These are phyloP conservation scores for Papiliotrema fonsecae DNA, from an alignment of 1,284 basidiomycete species.

Conservation along the genomic window DNA sequence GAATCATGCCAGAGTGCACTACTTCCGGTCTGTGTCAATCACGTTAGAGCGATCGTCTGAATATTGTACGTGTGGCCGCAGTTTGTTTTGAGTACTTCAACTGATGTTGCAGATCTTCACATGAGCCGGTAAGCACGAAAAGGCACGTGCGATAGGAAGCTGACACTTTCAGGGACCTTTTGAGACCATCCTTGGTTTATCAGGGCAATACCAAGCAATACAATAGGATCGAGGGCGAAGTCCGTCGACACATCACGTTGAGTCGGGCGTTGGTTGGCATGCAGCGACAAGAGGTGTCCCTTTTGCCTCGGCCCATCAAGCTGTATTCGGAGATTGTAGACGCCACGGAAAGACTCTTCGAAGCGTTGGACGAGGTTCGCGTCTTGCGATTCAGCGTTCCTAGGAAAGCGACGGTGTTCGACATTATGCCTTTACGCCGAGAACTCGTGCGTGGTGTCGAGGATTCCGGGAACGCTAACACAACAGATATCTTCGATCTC, in stretches of 20 bases:
- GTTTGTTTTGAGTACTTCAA: neutral
- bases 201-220: slow-evolving; percentile 35
- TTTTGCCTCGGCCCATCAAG: slow-evolving; percentile 49
- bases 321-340: slow-evolving; percentile 48
- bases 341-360: slow-evolving; percentile 42
- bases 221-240: slow-evolving; percentile 22
- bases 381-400: slow-evolving; percentile 46
- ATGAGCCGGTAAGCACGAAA: slow-evolving; percentile 32
- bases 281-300: slow-evolving; percentile 47
- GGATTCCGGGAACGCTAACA: neutral
- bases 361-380: slow-evolving; percentile 46
- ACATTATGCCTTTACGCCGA: slow-evolving; percentile 50
- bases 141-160: neutral
- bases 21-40: slow-evolving; percentile 40
- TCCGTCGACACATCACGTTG: slow-evolving; percentile 27
- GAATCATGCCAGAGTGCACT: slow-evolving; percentile 45
- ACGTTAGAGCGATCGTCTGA: slow-evolving; percentile 40
- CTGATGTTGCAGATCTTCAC: slow-evolving; percentile 26
- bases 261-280: slow-evolving; percentile 37
- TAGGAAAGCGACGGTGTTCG: slow-evolving; percentile 47
- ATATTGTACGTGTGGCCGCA: slow-evolving; percentile 35
- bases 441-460: slow-evolving; percentile 42
- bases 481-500: slow-evolving; percentile 44
- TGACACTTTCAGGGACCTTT: slow-evolving; percentile 22
- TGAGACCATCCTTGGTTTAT: slow-evolving; percentile 42